A percentile compares a stretch with the other conserved stretches of the same genome.
Conservation (phyloP, 2,329 filamentous ascomycete species). For the Falciphora oryzae region DNA sequence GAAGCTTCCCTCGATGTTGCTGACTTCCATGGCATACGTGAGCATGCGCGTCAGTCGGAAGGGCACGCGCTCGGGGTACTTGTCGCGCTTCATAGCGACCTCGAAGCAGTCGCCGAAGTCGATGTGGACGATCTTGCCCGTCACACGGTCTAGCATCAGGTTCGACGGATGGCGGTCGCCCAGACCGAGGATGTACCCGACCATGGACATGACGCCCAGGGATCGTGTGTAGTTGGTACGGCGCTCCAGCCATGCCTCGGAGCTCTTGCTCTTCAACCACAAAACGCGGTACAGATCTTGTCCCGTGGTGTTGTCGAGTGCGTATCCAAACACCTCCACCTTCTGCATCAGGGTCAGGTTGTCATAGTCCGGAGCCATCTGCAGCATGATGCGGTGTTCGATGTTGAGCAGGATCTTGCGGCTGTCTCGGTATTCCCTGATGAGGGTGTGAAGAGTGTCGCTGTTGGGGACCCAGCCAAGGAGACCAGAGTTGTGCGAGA, state of each 20-base stretch:
- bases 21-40: conserved; percentile 99
- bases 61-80: conserved; percentile 94
- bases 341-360: conserved; percentile 99
- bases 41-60: conserved; percentile 98
- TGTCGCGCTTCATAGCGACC: conserved; percentile 98
- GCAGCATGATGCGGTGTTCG: conserved; percentile 98
- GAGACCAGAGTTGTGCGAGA: conserved; percentile 93
- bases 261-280: conserved; percentile 98
- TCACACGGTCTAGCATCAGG: conserved; percentile 91
- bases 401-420: conserved; percentile 98
- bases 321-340: conserved; percentile 98
- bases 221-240: conserved; percentile 99
- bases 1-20: conserved; percentile 98
- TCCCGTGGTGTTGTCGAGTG: conserved; percentile 96
- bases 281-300: conserved; percentile 97
- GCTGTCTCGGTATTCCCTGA: conserved; percentile 94
- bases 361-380: conserved; percentile 99
- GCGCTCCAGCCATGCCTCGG: conserved; percentile 93
- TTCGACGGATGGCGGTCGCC: conserved; percentile 98
- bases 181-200: conserved; percentile 96
- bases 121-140: conserved; percentile 96
- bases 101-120: conserved; percentile 99
- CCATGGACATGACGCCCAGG: conserved; percentile 99
- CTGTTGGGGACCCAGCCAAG: conserved; percentile 97
- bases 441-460: conserved; percentile 93